Evolutionary conservation across 345 rosid genomes (phyloP).

Genomic region (Populus deltoides): DNA sequence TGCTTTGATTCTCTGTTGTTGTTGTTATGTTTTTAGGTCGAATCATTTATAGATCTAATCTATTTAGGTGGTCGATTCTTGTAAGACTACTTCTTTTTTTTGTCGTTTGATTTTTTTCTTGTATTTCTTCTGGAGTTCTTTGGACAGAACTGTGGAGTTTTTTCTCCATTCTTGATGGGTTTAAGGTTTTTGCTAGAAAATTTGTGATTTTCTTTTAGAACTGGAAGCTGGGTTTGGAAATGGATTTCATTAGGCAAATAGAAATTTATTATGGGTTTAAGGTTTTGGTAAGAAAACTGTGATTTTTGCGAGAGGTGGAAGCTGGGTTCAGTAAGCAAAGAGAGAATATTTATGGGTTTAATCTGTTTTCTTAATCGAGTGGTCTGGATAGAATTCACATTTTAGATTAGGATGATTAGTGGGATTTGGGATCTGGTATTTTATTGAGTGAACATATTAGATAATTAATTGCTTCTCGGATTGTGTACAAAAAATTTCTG

Average conservation of each 20-base stretch:
- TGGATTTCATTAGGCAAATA: neutral
- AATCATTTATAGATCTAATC: neutral
- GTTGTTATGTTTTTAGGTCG: neutral
- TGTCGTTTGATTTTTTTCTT: too few species aligned
- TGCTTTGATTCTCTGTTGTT: neutral
- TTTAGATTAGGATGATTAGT: neutral
- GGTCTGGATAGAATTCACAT: neutral
- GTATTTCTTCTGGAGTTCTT: too few species aligned
- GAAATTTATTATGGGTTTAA: neutral
- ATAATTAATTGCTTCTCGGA: neutral
- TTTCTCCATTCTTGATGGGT: neutral
- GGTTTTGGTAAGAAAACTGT: neutral
- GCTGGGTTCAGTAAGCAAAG: neutral
- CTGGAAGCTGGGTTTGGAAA: neutral
- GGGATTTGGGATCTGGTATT: neutral
- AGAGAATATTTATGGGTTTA: too few species aligned
- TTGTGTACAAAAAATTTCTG: neutral
- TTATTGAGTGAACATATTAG: neutral
- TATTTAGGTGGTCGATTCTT: neutral
- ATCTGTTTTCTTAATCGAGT: too few species aligned
- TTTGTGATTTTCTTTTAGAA: neutral
- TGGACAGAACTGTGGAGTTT: neutral
- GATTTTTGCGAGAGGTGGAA: neutral
- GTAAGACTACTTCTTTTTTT: too few species aligned
- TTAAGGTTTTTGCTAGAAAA: neutral